Conservation (phyloP, 345 rosid genomes). For the Excoecaria agallocha region DNA sequence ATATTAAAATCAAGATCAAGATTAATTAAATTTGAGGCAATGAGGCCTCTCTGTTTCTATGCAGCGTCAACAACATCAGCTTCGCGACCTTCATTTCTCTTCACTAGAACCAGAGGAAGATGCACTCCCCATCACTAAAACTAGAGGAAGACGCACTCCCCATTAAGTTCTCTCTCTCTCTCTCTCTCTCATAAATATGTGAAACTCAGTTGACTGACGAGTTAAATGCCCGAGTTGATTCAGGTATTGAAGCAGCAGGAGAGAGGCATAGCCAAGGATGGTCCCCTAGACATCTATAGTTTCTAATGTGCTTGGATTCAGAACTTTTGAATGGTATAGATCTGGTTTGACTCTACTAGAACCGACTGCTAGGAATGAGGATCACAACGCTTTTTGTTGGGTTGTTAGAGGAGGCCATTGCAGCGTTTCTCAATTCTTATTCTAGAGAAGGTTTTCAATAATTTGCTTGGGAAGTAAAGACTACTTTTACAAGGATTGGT, state of each 20-base stretch:
- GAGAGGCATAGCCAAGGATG: constrained; percentile 88
- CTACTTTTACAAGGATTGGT: constrained; percentile 60
- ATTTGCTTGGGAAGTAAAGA: constrained; percentile 85
- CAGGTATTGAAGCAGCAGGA: constrained; percentile 86
- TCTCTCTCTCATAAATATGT: not conserved
- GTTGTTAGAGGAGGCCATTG: constrained; percentile 67
- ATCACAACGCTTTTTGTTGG: constrained; percentile 46
- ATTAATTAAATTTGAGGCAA: too few species aligned
- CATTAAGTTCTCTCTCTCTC: constrained; percentile 38
- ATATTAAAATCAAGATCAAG: too few species aligned
- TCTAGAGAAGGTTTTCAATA: constrained; percentile 52
- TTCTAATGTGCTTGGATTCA: constrained; percentile 66
- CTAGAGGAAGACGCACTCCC: too few species aligned
- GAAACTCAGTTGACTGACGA: not conserved
- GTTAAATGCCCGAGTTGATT: too few species aligned
- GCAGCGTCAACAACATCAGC: constrained; percentile 1
- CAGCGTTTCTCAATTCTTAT: constrained; percentile 82
- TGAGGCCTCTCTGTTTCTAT: not conserved
- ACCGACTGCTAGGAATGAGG: constrained; percentile 56
- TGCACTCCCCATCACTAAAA: too few species aligned
- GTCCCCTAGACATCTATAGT: constrained; percentile 74
- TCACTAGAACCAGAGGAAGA: constrained; percentile 64
- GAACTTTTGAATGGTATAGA: constrained; percentile 65
- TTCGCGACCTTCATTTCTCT: constrained; percentile 49
- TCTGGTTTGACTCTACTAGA: constrained; percentile 65